Evolutionary conservation across 169 alveolate genomes (phyloP).

Genomic region (Pseudocohnilembus persalinus): DNA sequence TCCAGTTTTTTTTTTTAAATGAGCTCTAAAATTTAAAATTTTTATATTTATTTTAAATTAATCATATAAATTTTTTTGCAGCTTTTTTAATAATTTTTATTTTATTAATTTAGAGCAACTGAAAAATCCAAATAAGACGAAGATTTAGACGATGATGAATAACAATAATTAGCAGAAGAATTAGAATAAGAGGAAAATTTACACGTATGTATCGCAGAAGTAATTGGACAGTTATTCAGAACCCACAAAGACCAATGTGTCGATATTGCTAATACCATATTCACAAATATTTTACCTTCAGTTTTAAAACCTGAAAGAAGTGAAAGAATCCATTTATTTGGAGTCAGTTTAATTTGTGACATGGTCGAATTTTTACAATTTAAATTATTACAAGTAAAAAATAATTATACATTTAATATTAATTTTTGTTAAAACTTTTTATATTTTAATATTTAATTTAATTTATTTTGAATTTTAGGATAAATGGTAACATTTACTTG

Average conservation of each 20-base stretch:
- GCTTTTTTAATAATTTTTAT: neutral
- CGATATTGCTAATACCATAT: slow-evolving; percentile 58
- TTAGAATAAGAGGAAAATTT: slow-evolving; percentile 76
- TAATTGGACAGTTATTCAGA: slow-evolving; percentile 80
- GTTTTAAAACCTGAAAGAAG: slow-evolving; percentile 57
- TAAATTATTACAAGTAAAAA: slow-evolving; percentile 39
- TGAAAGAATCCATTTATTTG: slow-evolving; percentile 60
- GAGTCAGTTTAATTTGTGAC: slow-evolving; percentile 78
- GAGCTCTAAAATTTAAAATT: too few relatives aligned
- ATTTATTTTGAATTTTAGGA: neutral
- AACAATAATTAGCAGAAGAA: slow-evolving; percentile 65
- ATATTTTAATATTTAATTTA: slow-evolving; percentile 73
- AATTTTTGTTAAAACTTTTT: slow-evolving; percentile 14
- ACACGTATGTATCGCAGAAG: slow-evolving; percentile 77
- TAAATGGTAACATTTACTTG: slow-evolving; percentile 61
- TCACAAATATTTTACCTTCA: slow-evolving; percentile 65
- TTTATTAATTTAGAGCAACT: slow-evolving; percentile 34
- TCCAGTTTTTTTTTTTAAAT: too few relatives aligned
- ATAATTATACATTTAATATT: neutral
- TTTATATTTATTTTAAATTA: too few relatives aligned
- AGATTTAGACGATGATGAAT: slow-evolving; percentile 73
- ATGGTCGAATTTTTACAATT: slow-evolving; percentile 83
- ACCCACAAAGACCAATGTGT: slow-evolving; percentile 72
- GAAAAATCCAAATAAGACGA: slow-evolving; percentile 65
- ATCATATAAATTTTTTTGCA: too few relatives aligned